Conservation (phyloP, 805 yeast genomes). For the Grigorovia jiainica region DNA sequence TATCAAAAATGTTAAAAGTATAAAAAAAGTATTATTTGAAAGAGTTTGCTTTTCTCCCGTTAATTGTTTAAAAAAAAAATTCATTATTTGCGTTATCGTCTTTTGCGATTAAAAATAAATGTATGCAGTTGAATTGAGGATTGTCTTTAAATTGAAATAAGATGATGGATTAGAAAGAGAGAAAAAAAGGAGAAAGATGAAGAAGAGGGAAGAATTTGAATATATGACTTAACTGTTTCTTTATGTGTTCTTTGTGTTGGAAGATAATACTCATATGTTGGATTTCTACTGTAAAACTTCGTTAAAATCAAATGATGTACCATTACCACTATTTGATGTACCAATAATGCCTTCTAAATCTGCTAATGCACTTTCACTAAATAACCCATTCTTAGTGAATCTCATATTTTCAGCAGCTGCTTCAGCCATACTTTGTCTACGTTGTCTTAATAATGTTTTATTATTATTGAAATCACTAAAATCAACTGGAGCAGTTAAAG, state of each 20-base stretch:
- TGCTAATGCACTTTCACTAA: constrained; percentile 63
- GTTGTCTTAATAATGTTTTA: constrained; percentile 35
- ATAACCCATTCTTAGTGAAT: constrained; percentile 66
- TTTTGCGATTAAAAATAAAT: no score
- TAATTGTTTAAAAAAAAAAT: neutral
- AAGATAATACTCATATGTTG: no score
- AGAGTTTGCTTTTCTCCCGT: neutral
- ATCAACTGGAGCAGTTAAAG: constrained; percentile 28
- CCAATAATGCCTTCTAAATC: constrained; percentile 55
- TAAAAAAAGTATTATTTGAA: neutral
- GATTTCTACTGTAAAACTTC: constrained; percentile 18
- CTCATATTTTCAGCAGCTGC: constrained; percentile 70
- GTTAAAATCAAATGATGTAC: constrained; percentile 18
- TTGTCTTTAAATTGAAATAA: no score
- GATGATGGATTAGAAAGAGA: no score
- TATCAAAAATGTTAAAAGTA: no score
- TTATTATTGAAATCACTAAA: constrained; percentile 18
- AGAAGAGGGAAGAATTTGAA: no score
- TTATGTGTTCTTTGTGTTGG: no score
- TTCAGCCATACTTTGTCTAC: constrained; percentile 62
- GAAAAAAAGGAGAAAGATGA: neutral
- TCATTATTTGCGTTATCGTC: neutral
- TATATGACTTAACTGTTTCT: no score
- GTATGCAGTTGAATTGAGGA: no score
- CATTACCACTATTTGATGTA: constrained; percentile 6